Base-by-base conservation (phyloP, 768 basidiomycete species). In the Psilocybe sp. region DNA sequence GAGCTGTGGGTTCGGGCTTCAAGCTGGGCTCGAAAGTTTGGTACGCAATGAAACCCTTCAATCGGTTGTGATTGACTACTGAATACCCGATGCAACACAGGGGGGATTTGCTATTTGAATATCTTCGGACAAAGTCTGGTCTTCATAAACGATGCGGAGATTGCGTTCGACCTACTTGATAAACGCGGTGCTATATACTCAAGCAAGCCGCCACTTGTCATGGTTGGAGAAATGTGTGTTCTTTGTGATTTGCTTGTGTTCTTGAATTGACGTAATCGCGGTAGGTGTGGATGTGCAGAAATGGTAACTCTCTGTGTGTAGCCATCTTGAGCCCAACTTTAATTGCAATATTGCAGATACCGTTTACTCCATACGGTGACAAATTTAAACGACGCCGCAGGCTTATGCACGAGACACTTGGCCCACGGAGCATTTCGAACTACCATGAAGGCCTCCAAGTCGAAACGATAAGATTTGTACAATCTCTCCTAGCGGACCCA, bases 271-370 rank as follows among this genome's bases (percentile, higher is more conserved):
- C 23, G 7, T 28, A 7, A n/a, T n/a, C 23, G 23, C 23, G 7
- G 23, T 37, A 71, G 70, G 44, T 71, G 83, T 53, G 82, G 81
- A 19, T 84, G 82, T 61, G 72, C 84, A 55, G 76, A 82, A 59
- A 84, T 85, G 80, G 76, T 74, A 53, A 53, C 71, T 53, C 15
- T 46, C 9, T 10, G 1, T 18, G 34, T 10, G 34, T 10, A 9
- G 14, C n/a, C 14, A 16, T 11, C 12, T 4, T 34, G 4, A 10
- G 1, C 13, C 1, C 37, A 9, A 14, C 28, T 28, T 28, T 7
- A 28, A 4, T 3, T 28, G n/a, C 34, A 28, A 35, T 4, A 8
- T 35, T 34, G 37, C 28, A 18, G 37, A 20, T 40, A 38, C 33
- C 31, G 28, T 48, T 42, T 42, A 45, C 33, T 28, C 33, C 12